Percentiles rank a stretch among this genome's conserved stretches.
These are phyloP conservation scores for Stagonosporopsis vannaccii DNA, from an alignment of 2,329 filamentous ascomycete genomes.

Conservation along the genomic window DNA sequence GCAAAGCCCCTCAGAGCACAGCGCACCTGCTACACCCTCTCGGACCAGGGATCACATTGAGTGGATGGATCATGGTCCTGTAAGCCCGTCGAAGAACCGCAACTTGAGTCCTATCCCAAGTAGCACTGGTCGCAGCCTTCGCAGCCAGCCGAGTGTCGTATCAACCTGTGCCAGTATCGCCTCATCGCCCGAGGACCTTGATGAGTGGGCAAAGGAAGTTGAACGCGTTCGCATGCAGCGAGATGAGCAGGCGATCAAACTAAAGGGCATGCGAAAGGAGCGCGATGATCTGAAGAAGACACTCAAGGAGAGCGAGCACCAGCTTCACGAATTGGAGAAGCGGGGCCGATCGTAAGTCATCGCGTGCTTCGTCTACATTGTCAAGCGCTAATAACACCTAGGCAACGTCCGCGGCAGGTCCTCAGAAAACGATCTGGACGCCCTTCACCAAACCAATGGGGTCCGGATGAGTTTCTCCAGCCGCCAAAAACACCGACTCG, in stretches of 20 bases:
- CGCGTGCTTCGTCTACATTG: not conserved
- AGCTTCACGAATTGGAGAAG: conserved; percentile 42
- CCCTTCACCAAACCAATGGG: conserved; percentile 13
- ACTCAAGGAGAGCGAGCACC: conserved; percentile 41
- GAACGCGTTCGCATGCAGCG: conserved; percentile 45
- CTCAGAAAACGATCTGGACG: conserved; percentile 24
- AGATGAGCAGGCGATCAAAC: conserved; percentile 42
- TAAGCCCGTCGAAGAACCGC: conserved; percentile 19
- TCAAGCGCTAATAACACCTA: not conserved
- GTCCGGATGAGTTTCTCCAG: conserved; percentile 9
- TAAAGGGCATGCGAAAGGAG: conserved; percentile 43
- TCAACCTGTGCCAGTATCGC: conserved; percentile 29
- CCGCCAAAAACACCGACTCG: conserved; percentile 18
- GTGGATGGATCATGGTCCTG: conserved; percentile 20
- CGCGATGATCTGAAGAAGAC: conserved; percentile 41
- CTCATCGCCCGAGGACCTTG: conserved; percentile 30
- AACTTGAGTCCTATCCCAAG: conserved; percentile 15
- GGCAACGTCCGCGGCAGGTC: conserved; percentile 25
- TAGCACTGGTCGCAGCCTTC: conserved; percentile 20
- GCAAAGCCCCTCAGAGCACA: conserved; percentile 21
- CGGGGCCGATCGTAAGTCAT: conserved; percentile 14
- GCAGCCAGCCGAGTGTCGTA: conserved; percentile 26
- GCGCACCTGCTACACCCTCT: conserved; percentile 12
- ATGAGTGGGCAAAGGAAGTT: conserved; percentile 43
- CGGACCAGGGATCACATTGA: conserved; percentile 17